phyloP scores from a whole-genome alignment of 164 flowering plant species.

The Chloranthus sessilifolius region DNA sequence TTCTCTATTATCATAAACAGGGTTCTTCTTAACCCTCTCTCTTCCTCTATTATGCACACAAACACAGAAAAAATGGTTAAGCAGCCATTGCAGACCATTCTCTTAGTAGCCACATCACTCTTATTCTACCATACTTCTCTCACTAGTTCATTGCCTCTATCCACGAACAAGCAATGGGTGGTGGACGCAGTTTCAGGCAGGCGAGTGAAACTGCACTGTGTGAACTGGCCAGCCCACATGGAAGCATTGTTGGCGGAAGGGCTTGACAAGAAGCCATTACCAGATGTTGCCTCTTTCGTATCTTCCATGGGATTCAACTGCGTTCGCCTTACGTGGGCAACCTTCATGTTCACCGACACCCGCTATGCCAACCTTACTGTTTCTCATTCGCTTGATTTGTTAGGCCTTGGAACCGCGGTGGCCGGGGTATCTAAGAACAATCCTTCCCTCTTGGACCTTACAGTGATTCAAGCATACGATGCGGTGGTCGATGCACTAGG shows the following conservation, averaged over 20 bases:
- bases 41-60: no score
- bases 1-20: no score
- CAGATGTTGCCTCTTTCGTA: conserved; percentile 19
- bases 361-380: conserved; percentile 17
- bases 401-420: conserved; percentile 18
- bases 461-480: conserved; percentile 22
- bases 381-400: conserved; percentile 9
- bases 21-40: no score
- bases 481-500: conserved; percentile 28
- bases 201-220: conserved; percentile 44
- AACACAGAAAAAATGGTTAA: not conserved
- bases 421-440: conserved; percentile 24
- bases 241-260: conserved; percentile 44
- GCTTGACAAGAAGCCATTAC: conserved; percentile 35
- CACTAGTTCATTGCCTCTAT: conserved; percentile 29
- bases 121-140: not conserved
- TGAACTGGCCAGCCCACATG: conserved; percentile 48
- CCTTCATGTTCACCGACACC: conserved; percentile 31
- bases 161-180: conserved; percentile 40
- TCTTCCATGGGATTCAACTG: conserved; percentile 39
- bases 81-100: no score
- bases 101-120: no score
- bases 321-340: conserved; percentile 50
- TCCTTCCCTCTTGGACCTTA: conserved; percentile 24
- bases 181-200: conserved; percentile 26